Base-by-base conservation (phyloP, 1,284 basidiomycete species). In the Caloboletus inedulis region DNA sequence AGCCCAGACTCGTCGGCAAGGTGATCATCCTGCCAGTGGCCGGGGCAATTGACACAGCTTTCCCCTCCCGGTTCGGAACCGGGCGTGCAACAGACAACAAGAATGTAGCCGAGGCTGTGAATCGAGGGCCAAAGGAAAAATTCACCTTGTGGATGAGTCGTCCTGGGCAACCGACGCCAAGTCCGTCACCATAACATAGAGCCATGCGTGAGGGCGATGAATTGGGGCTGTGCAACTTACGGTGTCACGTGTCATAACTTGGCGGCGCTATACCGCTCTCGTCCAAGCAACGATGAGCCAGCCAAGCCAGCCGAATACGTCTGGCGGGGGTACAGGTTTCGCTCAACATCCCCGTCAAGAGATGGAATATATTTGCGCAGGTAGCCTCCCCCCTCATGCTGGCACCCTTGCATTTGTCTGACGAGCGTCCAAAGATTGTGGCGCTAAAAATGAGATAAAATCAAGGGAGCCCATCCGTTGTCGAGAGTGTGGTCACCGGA, bases 381-480 rank as follows among this genome's bases (percentile, higher is more conserved):
- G 93, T 93, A 69, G 57, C 82, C 64, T 47, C 27, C 23, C 34
- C 31, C 43, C 7, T 4, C 12, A 9, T 25, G 6, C 25, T 13
- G 30, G 23, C 27, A 6, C 21, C 21, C 19, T 49, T 35, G 18
- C 46, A 13, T 14, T 3, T 3, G 23, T 52, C 54, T 66, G 48
- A 66, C 40, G 16, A 21, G 31, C 42, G 10, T 29, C n/a, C 51
- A 43, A 55, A 97, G 95, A 98, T 72, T 98, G 96, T 71, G 91
- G 93, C 53, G 89, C 89, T 3, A 90, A 91, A 74, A 98, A 97
- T 70, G 86, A 91, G 65, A 95, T 98, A 70, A 89, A 87, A 70
- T 79, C 91, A n/a, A 78, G 91, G 55, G 96, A 99, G 71, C 92
- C 94, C 42, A 97, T 98, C 63, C 87, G 96, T 52, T 99, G 96